A percentile compares a stretch with the other conserved stretches of the same genome.
phyloP scores from a whole-genome alignment of 2,329 filamentous ascomycete genomes.

The Aspergillus caelatus region DNA sequence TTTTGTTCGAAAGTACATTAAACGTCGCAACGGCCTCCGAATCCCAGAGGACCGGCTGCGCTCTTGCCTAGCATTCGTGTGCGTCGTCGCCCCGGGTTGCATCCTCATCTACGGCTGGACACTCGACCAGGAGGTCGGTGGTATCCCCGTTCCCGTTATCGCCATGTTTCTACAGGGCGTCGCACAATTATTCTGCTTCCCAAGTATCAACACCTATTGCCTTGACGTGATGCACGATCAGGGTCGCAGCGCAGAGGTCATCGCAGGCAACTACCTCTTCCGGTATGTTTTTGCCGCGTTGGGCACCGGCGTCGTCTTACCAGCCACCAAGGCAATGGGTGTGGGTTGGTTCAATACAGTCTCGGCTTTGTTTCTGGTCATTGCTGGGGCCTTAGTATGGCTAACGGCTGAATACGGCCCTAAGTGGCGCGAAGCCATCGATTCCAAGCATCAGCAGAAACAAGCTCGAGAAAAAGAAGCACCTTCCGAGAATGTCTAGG shows the following conservation, averaged over 20 bases:
- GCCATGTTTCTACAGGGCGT: slow-evolving; percentile 76
- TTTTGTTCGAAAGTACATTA: slow-evolving; percentile 66
- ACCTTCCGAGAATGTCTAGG: slow-evolving; percentile 22
- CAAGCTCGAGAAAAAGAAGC: not conserved
- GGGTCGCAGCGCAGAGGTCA: slow-evolving; percentile 68
- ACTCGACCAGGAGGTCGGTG: slow-evolving; percentile 58
- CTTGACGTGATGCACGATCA: slow-evolving; percentile 73
- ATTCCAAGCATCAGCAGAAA: slow-evolving; percentile 48
- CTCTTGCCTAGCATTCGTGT: slow-evolving; percentile 60
- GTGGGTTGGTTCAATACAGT: slow-evolving; percentile 83
- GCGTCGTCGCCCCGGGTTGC: slow-evolving; percentile 60
- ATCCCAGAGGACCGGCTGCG: slow-evolving; percentile 71
- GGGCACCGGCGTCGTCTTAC: slow-evolving; percentile 72
- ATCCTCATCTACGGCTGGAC: slow-evolving; percentile 72
- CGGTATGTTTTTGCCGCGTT: slow-evolving; percentile 74
- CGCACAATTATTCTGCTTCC: slow-evolving; percentile 75
- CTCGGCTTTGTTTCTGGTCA: slow-evolving; percentile 59
- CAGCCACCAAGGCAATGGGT: slow-evolving; percentile 72
- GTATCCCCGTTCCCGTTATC: slow-evolving; percentile 64
- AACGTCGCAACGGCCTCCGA: slow-evolving; percentile 58
- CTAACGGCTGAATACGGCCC: slow-evolving; percentile 55
- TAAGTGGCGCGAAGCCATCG: slow-evolving; percentile 58
- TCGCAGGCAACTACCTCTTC: slow-evolving; percentile 78
- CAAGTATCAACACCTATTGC: slow-evolving; percentile 77
- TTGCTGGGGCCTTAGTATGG: slow-evolving; percentile 50